Evolutionary conservation across 176 grass and related monocot species (phyloP), one percentile per base, ranked within the genome.

Genomic region (Tuctoria greenei): DNA sequence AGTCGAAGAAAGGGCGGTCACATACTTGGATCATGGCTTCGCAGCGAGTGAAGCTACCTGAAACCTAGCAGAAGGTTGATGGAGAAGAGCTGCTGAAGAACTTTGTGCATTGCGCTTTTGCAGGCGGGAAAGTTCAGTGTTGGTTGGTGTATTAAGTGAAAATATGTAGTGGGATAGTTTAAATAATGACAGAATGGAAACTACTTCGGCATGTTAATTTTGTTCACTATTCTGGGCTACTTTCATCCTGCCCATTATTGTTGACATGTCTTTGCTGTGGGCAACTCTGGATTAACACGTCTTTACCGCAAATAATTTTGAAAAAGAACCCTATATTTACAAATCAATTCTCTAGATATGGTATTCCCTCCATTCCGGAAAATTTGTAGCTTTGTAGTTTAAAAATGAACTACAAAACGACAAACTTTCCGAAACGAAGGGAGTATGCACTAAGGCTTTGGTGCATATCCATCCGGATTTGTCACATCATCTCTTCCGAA

Each of bases 1-100:
- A 91, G 38, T 77, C 36, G 6, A 84, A 68, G 77, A 83, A 83
- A 65, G 16, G 64, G 81, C 75, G 79, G 28, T 36, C 0, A 16
- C 64, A 61, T 40, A 52, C 51, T 54, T 82, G 78, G 18, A 26
- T 59, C 16, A 37, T 4, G 14, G 25, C 43, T 69, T 51, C 7
- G n/a, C 26, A 47, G 8, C 8, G 18, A 14, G 6, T 4, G 55
- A 54, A 43, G 51, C 13, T 40, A 73, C 61, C 58, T 6, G 10
- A 39, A 0, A 1, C 58, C 58, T 66, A 40, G 38, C 67, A 60
- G 73, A 9, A 13, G 16, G 10, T 40, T 66, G 38, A 58, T 71
- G 25, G 54, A 77, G 37, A 20, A 57, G 66, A 72, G 67, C 16
- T 16, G 16, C 16, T 57, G 44, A 38, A 42, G 31, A 47, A 26